These are phyloP conservation scores for Tolypocladium album DNA, from an alignment of 2,329 filamentous ascomycete genomes.

Conservation along the genomic window DNA sequence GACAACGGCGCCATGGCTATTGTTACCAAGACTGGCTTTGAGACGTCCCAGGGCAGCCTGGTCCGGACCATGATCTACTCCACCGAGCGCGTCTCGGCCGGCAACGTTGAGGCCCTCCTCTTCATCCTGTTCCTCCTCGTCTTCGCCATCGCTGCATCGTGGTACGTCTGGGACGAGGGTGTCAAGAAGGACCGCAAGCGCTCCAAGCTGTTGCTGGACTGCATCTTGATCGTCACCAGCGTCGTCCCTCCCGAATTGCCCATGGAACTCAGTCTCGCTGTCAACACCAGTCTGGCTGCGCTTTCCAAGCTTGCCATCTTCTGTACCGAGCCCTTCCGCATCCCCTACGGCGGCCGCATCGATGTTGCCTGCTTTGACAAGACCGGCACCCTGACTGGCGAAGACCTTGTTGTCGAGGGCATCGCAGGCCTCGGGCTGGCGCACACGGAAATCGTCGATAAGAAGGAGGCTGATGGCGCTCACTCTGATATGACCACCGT, in stretches of 20 bases:
- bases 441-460: slow-evolving; percentile 51
- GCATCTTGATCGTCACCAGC: slow-evolving; percentile 92
- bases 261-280: slow-evolving; percentile 94
- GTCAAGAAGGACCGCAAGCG: slow-evolving; percentile 90
- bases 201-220: slow-evolving; percentile 94
- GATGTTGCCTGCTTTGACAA: slow-evolving; percentile 98
- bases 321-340: slow-evolving; percentile 97
- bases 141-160: slow-evolving; percentile 93
- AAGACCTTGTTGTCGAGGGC: slow-evolving; percentile 93
- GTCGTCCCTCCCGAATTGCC: slow-evolving; percentile 97
- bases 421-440: slow-evolving; percentile 81
- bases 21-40: slow-evolving; percentile 94
- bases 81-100: slow-evolving; percentile 96
- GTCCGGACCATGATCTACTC: slow-evolving; percentile 99
- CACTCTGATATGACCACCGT: slow-evolving; percentile 70
- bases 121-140: slow-evolving; percentile 96
- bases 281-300: slow-evolving; percentile 93
- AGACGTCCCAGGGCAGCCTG: slow-evolving; percentile 94
- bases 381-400: slow-evolving; percentile 91
- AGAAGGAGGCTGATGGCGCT: slow-evolving; percentile 65
- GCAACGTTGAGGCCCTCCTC: slow-evolving; percentile 89
- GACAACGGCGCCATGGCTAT: slow-evolving; percentile 91
- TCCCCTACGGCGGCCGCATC: slow-evolving; percentile 89
- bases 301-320: slow-evolving; percentile 95
- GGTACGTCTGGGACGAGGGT: slow-evolving; percentile 98